phyloP scores from a whole-genome alignment of 148 eudicot species.

The Polygonum maritimum region DNA sequence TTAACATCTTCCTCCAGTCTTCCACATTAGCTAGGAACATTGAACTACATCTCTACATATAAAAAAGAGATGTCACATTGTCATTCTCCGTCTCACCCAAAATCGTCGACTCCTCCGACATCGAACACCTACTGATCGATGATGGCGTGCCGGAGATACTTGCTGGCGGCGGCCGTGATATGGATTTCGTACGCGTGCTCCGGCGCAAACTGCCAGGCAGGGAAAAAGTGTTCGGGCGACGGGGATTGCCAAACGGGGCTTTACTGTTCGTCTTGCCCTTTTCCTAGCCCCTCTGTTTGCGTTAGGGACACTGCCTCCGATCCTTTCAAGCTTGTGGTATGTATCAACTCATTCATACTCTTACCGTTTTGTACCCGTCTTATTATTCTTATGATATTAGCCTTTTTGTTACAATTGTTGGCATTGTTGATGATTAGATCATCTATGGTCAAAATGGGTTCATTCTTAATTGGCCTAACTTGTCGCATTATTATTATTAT shows the following conservation, averaged over 20 bases:
- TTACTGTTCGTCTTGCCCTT: background rate
- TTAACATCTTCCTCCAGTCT: background rate
- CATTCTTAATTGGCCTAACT: too few relatives aligned
- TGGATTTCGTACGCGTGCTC: background rate
- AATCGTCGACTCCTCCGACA: background rate
- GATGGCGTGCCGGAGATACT: background rate
- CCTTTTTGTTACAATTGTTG: too few relatives aligned
- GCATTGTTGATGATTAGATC: too few relatives aligned
- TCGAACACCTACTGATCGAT: background rate
- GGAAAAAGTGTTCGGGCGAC: background rate
- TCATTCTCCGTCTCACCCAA: background rate
- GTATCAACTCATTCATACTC: too few relatives aligned
- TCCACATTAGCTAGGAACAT: background rate
- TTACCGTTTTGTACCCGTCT: too few relatives aligned
- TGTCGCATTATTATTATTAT: too few relatives aligned
- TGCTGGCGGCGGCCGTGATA: background rate
- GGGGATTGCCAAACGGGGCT: constrained; percentile 6
- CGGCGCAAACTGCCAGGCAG: background rate
- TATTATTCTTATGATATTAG: too few relatives aligned
- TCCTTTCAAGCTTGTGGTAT: constrained; percentile 5
- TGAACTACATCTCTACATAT: background rate
- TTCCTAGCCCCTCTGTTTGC: background rate
- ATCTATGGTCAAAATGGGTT: too few relatives aligned
- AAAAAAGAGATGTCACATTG: background rate
- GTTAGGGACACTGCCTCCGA: background rate